Base-by-base conservation (phyloP, 176 grass and related monocot genomes). In the Hyparrhenia diplandra region DNA sequence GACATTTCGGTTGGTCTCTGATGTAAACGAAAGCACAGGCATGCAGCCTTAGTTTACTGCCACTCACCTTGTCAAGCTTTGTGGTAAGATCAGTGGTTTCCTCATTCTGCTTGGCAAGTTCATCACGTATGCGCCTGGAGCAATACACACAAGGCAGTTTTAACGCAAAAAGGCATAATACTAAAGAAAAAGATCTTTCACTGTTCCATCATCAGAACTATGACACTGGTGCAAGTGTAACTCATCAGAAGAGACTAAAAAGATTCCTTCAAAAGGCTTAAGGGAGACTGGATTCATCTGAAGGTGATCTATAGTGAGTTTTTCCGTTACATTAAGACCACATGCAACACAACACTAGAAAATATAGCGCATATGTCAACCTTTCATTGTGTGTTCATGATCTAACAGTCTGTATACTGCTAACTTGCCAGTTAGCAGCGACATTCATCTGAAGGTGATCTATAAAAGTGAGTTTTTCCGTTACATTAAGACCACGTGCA, bases 31-130 rank as follows among this genome's bases (percentile, higher is more conserved):
- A 13, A n/a, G 27, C 42, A 13, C 41, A 43, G 11, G 1, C 12
- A 43, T 4, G 41, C 11, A 84, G 35, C 34, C 40, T 17, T n/a
- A 65, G 30, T 49, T 49, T 49, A 37, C 45, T 39, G 11, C 4
- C n/a, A 25, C 90, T 93, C 34, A 95, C 92, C 86, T 88, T 80
- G 67, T 93, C 90, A 82, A 95, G 90, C 80, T 99, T 99, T 88
- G 82, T 99, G 37, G 96, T 91, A 42, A 95, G 90, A 14, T 99
- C 88, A 68, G 83, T 95, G 36, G 84, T 93, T 90, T 89, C 92
- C 42, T 88, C 82, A 30, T 72, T 91, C 72, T 99, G 96, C 78
- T 99, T 95, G 69, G 90, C 76, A 30, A 99, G 84, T 76, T 99
- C 96, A 83, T 99, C 96, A 34, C 88, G 88, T 71, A 87, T 95